Evolutionary conservation across 306 rosid genomes (phyloP).

Genomic region (Pyrus communis): DNA sequence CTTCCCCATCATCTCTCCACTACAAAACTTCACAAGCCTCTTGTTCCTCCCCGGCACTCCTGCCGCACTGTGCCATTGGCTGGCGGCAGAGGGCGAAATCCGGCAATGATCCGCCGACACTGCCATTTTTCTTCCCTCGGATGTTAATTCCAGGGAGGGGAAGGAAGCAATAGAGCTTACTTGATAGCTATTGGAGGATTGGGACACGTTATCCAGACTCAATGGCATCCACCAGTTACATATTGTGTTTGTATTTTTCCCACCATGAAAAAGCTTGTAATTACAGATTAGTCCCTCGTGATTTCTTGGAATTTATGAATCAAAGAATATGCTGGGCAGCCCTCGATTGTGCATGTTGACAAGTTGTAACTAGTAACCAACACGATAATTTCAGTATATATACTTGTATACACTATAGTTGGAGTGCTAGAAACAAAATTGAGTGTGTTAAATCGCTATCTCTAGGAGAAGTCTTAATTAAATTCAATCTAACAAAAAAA

Average conservation of each 20-base stretch:
- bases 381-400: background rate
- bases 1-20: slow-evolving; percentile 47
- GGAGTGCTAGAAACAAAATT: too few relatives aligned
- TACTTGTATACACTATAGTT: background rate
- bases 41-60: slow-evolving; percentile 19
- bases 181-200: slow-evolving; percentile 22
- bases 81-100: slow-evolving; percentile 26
- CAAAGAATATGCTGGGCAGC: slow-evolving; percentile 20
- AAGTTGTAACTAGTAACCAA: background rate
- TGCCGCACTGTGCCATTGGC: slow-evolving; percentile 6
- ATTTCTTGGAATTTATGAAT: slow-evolving; percentile 8
- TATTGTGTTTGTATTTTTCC: background rate
- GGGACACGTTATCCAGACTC: slow-evolving; percentile 35
- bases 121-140: slow-evolving; percentile 13
- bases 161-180: slow-evolving; percentile 6
- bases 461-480: too few relatives aligned
- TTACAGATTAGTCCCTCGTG: slow-evolving; percentile 11
- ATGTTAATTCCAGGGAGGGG: background rate
- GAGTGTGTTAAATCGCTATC: too few relatives aligned
- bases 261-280: background rate
- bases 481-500: too few relatives aligned
- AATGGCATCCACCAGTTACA: slow-evolving; percentile 37
- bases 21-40: slow-evolving; percentile 25
- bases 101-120: slow-evolving; percentile 29
- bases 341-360: background rate